These are phyloP conservation scores for Ceratobasidium sp. DNA, from an alignment of 1,284 basidiomycete species.

Conservation along the genomic window DNA sequence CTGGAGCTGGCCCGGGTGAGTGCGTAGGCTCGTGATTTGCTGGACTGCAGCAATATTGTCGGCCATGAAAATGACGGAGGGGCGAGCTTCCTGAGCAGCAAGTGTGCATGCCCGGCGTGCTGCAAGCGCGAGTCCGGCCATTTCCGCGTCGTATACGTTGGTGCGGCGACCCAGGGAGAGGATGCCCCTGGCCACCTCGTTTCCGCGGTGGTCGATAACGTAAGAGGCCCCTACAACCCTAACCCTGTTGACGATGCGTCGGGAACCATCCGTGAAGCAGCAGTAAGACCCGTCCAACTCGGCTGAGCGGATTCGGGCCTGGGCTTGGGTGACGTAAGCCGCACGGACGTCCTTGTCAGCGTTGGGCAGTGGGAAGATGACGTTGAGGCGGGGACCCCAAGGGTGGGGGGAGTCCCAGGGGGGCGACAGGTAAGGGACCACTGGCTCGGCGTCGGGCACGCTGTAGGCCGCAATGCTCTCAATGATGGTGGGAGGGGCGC, in stretches of 20 bases:
- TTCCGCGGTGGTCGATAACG: neutral
- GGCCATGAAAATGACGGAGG: neutral
- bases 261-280: slow-evolving; percentile 5
- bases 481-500: neutral
- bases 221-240: neutral
- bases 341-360: neutral
- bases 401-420: slow-evolving; percentile 22
- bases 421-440: slow-evolving; percentile 3
- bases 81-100: neutral
- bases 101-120: neutral
- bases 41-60: neutral
- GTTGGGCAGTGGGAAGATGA: neutral
- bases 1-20: neutral
- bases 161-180: neutral
- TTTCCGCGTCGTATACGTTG: slow-evolving; percentile 10
- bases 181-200: neutral
- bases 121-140: neutral
- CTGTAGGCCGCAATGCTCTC: neutral
- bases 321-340: neutral
- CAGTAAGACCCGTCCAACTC: neutral
- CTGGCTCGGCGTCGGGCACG: neutral
- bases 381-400: neutral
- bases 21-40: neutral
- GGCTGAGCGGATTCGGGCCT: neutral
- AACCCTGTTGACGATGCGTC: neutral